Conservation (phyloP, 345 rosid species). For the Acer yangbiense region DNA sequence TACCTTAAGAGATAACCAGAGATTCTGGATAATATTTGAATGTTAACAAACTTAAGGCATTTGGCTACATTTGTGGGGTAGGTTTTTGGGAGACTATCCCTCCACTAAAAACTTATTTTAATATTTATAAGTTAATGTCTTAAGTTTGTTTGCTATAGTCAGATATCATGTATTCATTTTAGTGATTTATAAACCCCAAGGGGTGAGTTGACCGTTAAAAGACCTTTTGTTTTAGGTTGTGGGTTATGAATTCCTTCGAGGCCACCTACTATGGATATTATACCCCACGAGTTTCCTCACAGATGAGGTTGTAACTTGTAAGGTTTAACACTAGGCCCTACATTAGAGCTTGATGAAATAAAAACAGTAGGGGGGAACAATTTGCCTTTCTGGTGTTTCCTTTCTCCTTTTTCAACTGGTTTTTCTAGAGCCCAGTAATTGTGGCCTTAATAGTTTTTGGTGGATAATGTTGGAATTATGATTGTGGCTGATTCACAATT, state of each 20-base stretch:
- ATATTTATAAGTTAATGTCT: too few relatives aligned
- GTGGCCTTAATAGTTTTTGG: neutral
- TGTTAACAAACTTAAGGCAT: too few relatives aligned
- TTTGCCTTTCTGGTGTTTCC: neutral
- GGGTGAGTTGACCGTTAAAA: neutral
- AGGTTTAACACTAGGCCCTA: neutral
- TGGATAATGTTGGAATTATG: neutral
- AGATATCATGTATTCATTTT: too few relatives aligned
- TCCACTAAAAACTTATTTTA: too few relatives aligned
- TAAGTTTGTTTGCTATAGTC: too few relatives aligned
- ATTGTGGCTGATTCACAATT: conserved; percentile 3
- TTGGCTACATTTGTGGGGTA: too few relatives aligned
- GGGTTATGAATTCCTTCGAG: neutral
- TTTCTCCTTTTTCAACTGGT: neutral
- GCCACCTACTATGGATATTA: neutral
- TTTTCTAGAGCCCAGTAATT: neutral
- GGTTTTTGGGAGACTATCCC: too few relatives aligned
- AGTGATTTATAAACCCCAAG: neutral
- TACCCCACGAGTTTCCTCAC: too few relatives aligned
- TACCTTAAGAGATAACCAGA: too few relatives aligned
- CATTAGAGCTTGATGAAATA: neutral
- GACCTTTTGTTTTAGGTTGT: neutral
- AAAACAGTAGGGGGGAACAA: neutral
- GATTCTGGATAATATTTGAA: too few relatives aligned
- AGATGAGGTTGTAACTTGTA: neutral